phyloP scores from a whole-genome alignment of 148 eudicot species.

The Chenopodium album region DNA sequence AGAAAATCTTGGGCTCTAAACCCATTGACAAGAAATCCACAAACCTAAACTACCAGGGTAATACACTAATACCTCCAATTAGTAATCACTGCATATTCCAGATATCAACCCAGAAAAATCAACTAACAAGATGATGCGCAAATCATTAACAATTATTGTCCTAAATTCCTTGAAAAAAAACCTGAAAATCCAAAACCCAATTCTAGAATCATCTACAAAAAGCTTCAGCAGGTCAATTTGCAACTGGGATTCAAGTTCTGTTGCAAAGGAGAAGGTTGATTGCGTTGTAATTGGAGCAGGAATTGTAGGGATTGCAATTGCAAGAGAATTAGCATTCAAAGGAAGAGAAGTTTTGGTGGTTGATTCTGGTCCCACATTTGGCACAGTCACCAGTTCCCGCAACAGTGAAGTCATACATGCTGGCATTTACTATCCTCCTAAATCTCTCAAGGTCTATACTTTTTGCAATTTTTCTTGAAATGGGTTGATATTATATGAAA shows the following conservation, averaged over 20 bases:
- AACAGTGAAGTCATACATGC: slow-evolving; percentile 95
- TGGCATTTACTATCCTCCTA: slow-evolving; percentile 78
- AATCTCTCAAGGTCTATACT: slow-evolving; percentile 67
- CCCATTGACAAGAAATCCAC: too few relatives aligned
- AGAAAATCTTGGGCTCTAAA: too few relatives aligned
- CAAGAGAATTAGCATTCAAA: slow-evolving; percentile 60
- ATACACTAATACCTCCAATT: too few relatives aligned
- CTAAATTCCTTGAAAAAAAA: background rate
- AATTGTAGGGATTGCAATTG: slow-evolving; percentile 79
- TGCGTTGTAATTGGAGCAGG: slow-evolving; percentile 92
- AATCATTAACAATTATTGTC: background rate
- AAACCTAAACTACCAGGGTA: too few relatives aligned
- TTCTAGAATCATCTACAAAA: slow-evolving; percentile 1
- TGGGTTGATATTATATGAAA: background rate
- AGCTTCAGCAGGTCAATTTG: slow-evolving; percentile 1
- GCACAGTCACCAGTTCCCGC: slow-evolving; percentile 82
- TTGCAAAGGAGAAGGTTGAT: slow-evolving; percentile 64
- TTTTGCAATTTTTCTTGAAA: background rate
- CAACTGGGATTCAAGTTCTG: slow-evolving; percentile 24
- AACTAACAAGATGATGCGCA: slow-evolving; percentile 7
- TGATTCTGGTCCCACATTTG: slow-evolving; percentile 74
- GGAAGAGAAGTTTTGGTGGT: slow-evolving; percentile 65
- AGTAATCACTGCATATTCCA: background rate
- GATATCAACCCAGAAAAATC: background rate
- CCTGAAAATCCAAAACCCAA: slow-evolving; percentile 17